Evolutionary conservation across 169 alveolate genomes (phyloP).

Genomic region (Plasmodium reichenowi): DNA sequence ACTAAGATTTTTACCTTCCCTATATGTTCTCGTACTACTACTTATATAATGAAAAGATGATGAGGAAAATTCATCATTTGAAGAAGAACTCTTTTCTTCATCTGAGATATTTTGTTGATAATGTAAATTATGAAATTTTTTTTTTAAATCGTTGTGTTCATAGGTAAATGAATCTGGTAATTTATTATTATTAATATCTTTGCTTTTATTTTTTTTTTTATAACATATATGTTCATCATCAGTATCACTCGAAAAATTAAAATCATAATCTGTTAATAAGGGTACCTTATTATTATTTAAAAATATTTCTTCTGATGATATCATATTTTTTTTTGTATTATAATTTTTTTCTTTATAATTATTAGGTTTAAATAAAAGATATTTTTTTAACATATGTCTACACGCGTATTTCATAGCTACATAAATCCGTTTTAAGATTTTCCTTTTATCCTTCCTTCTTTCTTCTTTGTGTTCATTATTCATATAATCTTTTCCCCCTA

Average conservation of each 20-base stretch:
- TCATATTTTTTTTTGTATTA: background rate
- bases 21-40: background rate
- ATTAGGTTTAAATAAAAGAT: conserved; percentile 29
- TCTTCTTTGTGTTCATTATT: background rate
- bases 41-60: too few species aligned
- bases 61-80: conserved; percentile 8
- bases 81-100: background rate
- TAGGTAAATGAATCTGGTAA: background rate
- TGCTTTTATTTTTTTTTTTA: conserved; percentile 10
- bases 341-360: background rate
- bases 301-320: conserved; percentile 13
- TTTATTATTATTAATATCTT: too few species aligned
- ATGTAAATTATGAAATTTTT: conserved; percentile 3
- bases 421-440: conserved; percentile 28
- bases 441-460: background rate
- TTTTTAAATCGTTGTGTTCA: background rate
- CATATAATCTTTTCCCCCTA: background rate
- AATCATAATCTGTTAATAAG: conserved; percentile 52
- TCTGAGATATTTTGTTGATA: background rate
- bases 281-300: background rate
- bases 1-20: background rate
- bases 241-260: conserved; percentile 6
- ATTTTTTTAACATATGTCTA: conserved; percentile 27
- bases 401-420: conserved; percentile 47
- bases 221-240: background rate